Conservation (phyloP, 2,329 filamentous ascomycete genomes). For the Xenoacremonium recifei region DNA sequence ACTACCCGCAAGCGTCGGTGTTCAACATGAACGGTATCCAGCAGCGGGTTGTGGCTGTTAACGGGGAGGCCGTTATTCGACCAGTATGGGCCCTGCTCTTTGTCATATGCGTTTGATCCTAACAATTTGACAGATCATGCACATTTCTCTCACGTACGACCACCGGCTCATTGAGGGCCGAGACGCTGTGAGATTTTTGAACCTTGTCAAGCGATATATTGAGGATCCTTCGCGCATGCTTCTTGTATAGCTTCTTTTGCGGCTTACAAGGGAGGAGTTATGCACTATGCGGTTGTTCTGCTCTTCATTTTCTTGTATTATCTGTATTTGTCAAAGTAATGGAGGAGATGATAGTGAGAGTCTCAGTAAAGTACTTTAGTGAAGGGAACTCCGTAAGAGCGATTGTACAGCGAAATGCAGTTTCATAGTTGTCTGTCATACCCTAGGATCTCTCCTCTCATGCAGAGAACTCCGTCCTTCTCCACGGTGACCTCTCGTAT, state of each 20-base stretch:
- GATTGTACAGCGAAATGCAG: too few species aligned
- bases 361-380: too few species aligned
- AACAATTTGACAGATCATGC: constrained; percentile 41
- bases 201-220: constrained; percentile 20
- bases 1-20: constrained; percentile 66
- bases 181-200: constrained; percentile 57
- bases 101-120: neutral
- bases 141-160: constrained; percentile 47
- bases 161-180: constrained; percentile 54
- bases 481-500: constrained; percentile 48
- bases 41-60: constrained; percentile 52
- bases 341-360: too few species aligned
- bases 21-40: constrained; percentile 61
- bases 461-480: constrained; percentile 34
- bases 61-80: constrained; percentile 49
- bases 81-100: constrained; percentile 17
- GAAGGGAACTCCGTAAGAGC: too few species aligned
- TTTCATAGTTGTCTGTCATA: too few species aligned
- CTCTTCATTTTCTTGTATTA: too few species aligned
- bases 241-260: constrained; percentile 56
- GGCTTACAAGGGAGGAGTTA: too few species aligned
- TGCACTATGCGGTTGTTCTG: too few species aligned
- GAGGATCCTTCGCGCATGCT: constrained; percentile 40
- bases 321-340: too few species aligned
- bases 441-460: constrained; percentile 33